Evolutionary conservation across 805 yeast species (phyloP).

Genomic region (Candida maltosa): DNA sequence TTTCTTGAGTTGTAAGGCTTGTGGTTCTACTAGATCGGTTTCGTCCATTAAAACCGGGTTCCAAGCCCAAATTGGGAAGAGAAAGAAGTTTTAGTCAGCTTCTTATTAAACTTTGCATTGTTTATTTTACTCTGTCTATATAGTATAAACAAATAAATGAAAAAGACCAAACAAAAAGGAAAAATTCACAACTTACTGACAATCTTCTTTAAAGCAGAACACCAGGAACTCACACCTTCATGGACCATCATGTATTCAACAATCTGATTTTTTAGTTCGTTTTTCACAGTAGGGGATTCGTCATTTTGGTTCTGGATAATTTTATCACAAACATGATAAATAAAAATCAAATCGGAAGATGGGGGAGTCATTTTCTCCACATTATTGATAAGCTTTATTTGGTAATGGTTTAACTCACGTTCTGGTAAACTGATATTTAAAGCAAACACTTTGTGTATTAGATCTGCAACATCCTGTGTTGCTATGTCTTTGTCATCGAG

Average conservation of each 20-base stretch:
- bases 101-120: no score
- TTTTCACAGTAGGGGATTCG: constrained; percentile 10
- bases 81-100: constrained; percentile 47
- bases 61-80: constrained; percentile 95
- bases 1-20: constrained; percentile 95
- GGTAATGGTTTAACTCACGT: constrained; percentile 43
- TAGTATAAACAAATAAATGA: no score
- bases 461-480: constrained; percentile 5
- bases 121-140: no score
- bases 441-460: constrained; percentile 8
- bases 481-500: constrained; percentile 10
- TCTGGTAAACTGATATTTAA: constrained; percentile 24
- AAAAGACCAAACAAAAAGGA: no score
- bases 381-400: constrained; percentile 28
- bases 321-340: constrained; percentile 9
- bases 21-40: constrained; percentile 97
- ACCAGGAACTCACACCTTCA: constrained; percentile 62
- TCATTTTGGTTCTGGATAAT: not conserved
- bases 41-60: constrained; percentile 98
- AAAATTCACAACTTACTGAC: constrained; percentile 14
- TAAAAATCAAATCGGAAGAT: constrained; percentile 11
- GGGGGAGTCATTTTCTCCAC: constrained; percentile 1
- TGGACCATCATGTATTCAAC: constrained; percentile 56
- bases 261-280: constrained; percentile 27
- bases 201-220: constrained; percentile 60